Evolutionary conservation across 345 rosid genomes (phyloP).

Genomic region (Ceriops zippeliana): DNA sequence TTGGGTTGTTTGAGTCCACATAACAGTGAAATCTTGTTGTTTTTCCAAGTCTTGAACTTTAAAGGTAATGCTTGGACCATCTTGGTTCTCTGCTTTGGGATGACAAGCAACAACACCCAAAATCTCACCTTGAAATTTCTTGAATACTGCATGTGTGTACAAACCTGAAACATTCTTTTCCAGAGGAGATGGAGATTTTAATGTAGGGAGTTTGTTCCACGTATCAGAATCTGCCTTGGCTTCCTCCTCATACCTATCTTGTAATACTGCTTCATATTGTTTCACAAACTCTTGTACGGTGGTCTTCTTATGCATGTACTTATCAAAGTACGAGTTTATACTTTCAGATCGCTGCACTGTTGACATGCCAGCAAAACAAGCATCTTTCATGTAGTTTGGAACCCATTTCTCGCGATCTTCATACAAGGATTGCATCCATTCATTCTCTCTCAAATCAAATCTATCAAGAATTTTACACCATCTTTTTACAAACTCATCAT

Average conservation of each 20-base stretch:
- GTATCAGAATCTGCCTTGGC: conserved; percentile 66
- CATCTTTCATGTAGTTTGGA: conserved; percentile 49
- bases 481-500: conserved; percentile 48
- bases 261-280: conserved; percentile 49
- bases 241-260: conserved; percentile 65
- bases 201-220: conserved; percentile 56
- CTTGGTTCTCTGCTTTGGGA: conserved; percentile 57
- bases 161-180: conserved; percentile 61
- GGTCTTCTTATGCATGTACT: conserved; percentile 62
- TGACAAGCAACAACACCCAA: conserved; percentile 65
- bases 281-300: conserved; percentile 56
- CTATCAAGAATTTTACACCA: conserved; percentile 65
- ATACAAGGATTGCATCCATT: conserved; percentile 47
- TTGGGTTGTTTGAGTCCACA: conserved; percentile 44
- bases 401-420: conserved; percentile 64
- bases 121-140: conserved; percentile 59
- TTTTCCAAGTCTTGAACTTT: conserved; percentile 67
- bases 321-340: conserved; percentile 54
- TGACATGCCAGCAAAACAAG: conserved; percentile 59
- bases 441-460: conserved; percentile 56
- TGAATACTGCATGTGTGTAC: conserved; percentile 62
- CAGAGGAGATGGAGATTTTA: conserved; percentile 71
- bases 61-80: conserved; percentile 39
- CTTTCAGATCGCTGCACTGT: conserved; percentile 55
- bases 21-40: conserved; percentile 44